phyloP scores from a whole-genome alignment of 1,139 yeast genomes.

The Suzukiozyma palmioleophila region DNA sequence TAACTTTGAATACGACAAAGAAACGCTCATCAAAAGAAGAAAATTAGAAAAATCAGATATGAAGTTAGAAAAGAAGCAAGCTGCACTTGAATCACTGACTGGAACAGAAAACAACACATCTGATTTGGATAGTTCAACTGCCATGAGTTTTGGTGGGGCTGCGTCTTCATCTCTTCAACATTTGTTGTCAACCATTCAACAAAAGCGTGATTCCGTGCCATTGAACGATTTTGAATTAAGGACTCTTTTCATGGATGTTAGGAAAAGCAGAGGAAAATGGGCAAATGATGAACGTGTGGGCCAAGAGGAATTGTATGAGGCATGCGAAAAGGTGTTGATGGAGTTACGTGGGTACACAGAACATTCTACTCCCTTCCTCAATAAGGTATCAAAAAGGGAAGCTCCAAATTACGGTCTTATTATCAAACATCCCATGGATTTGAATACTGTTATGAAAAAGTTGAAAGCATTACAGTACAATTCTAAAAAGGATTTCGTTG shows the following conservation, averaged over 20 bases:
- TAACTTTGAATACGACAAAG: slow-evolving; percentile 78
- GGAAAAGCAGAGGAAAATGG: slow-evolving; percentile 96
- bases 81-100: slow-evolving; percentile 4
- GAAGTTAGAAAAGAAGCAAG: slow-evolving; percentile 45
- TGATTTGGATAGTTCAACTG: slow-evolving; percentile 8
- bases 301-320: slow-evolving; percentile 95
- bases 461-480: slow-evolving; percentile 75
- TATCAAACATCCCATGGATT: slow-evolving; percentile 93
- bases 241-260: slow-evolving; percentile 82
- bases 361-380: slow-evolving; percentile 93
- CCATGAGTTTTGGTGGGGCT: slow-evolving; percentile 50
- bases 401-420: slow-evolving; percentile 94
- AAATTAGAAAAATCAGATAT: slow-evolving; percentile 79
- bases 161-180: slow-evolving; percentile 81
- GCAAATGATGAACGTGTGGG: slow-evolving; percentile 91
- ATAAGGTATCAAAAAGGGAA: slow-evolving; percentile 91
- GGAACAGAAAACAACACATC: slow-evolving; percentile 6
- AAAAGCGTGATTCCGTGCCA: slow-evolving; percentile 65
- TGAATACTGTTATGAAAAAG: slow-evolving; percentile 90
- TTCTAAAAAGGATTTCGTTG: slow-evolving; percentile 85
- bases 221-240: slow-evolving; percentile 85
- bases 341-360: slow-evolving; percentile 92
- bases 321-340: slow-evolving; percentile 89
- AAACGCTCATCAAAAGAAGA: slow-evolving; percentile 70
- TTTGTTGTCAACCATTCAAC: slow-evolving; percentile 71